Percentiles rank a stretch among this genome's conserved stretches.
These are phyloP conservation scores for Solanum stenotomum DNA, from an alignment of 257 asterid genomes.

Conservation along the genomic window DNA sequence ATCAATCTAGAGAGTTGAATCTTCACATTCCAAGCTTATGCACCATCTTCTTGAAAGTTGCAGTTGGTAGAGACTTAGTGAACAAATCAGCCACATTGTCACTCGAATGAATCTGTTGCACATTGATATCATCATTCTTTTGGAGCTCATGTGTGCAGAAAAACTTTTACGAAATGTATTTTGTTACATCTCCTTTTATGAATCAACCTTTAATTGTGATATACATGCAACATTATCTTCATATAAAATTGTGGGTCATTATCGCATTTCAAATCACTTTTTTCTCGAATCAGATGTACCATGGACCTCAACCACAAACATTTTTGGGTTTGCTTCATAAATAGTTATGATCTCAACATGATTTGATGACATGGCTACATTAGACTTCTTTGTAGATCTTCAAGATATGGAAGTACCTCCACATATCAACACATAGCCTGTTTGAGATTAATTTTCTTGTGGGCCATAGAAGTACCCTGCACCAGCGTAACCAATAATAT, in stretches of 20 bases:
- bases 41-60: neutral
- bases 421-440: neutral
- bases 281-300: neutral
- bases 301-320: neutral
- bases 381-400: neutral
- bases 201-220: neutral
- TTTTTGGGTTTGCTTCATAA: no score
- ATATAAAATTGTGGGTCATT: neutral
- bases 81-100: no score
- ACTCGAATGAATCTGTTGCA: no score
- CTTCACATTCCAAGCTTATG: neutral
- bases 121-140: no score
- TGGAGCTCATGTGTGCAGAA: neutral
- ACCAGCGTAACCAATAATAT: no score
- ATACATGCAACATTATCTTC: neutral
- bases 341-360: neutral
- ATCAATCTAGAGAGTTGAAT: neutral
- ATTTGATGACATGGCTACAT: neutral
- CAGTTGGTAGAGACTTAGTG: no score
- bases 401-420: neutral
- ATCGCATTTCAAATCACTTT: neutral
- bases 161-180: no score
- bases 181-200: neutral
- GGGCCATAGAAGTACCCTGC: neutral
- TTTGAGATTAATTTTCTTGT: neutral